These are phyloP conservation scores for Oldenlandia corymbosa DNA, from an alignment of 257 asterid species.

Conservation along the genomic window DNA sequence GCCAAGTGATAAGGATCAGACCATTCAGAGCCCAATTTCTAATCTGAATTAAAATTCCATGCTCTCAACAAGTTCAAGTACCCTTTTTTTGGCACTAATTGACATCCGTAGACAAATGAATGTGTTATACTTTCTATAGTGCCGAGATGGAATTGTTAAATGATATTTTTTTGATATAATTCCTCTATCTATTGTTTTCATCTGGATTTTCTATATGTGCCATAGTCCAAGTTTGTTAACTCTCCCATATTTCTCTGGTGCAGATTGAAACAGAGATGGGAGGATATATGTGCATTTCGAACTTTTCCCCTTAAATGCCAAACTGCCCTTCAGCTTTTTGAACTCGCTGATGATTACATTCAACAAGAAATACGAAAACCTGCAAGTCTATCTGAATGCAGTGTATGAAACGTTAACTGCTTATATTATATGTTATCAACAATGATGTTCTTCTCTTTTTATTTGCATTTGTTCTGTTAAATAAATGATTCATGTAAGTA, in stretches of 20 bases:
- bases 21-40: background rate
- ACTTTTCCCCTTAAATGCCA: conserved; percentile 72
- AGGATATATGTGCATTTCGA: conserved; percentile 73
- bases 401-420: conserved; percentile 42
- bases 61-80: background rate
- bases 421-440: background rate
- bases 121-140: background rate
- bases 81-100: background rate
- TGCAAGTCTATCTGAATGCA: conserved; percentile 46
- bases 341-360: conserved; percentile 80
- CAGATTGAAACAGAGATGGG: conserved; percentile 69
- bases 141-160: background rate
- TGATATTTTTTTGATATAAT: background rate
- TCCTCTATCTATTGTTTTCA: background rate
- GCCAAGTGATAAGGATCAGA: background rate
- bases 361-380: conserved; percentile 88
- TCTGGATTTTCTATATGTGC: conserved; percentile 1
- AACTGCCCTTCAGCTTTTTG: conserved; percentile 56
- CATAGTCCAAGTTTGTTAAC: background rate
- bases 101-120: background rate
- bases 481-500: background rate
- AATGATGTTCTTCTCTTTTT: background rate
- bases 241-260: conserved; percentile 9
- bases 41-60: background rate
- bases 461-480: background rate